Percentiles rank a stretch among this genome's conserved stretches.
Conservation (phyloP, 2,329 filamentous ascomycete genomes). For the Arthrobotrys sphaeroides region DNA sequence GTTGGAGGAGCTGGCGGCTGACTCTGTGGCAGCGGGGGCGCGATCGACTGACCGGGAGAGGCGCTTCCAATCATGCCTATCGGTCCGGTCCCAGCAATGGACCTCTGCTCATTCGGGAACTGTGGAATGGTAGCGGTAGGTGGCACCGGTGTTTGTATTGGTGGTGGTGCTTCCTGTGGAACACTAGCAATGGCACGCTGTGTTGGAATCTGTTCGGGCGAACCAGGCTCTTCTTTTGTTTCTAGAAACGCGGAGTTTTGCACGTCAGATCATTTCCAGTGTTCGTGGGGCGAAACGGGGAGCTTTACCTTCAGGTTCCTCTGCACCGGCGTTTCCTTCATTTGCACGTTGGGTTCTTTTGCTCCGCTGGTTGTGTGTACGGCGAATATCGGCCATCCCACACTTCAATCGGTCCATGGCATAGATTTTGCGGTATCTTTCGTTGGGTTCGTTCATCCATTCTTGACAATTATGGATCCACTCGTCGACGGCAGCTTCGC, state of each 20-base stretch:
- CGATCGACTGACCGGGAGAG: constrained; percentile 37
- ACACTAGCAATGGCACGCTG: constrained; percentile 33
- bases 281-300: not conserved
- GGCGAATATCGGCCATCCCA: constrained; percentile 46
- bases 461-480: constrained; percentile 47
- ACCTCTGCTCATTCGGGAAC: constrained; percentile 37
- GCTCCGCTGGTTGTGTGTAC: constrained; percentile 43
- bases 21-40: constrained; percentile 14
- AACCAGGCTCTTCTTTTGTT: constrained; percentile 40
- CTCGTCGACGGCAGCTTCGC: constrained; percentile 38
- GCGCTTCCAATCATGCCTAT: constrained; percentile 31
- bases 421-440: constrained; percentile 42
- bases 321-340: constrained; percentile 29
- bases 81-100: constrained; percentile 41
- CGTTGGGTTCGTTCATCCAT: constrained; percentile 46
- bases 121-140: constrained; percentile 28
- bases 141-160: constrained; percentile 40
- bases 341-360: constrained; percentile 41
- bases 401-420: constrained; percentile 47
- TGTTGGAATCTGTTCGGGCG: constrained; percentile 35
- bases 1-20: constrained; percentile 36
- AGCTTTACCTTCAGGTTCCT: constrained; percentile 36
- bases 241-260: constrained; percentile 36
- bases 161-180: constrained; percentile 41
- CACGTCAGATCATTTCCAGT: constrained; percentile 12